Conservation (phyloP, 371 early-diverging fungal genomes). For the Mucor lusitanicus region DNA sequence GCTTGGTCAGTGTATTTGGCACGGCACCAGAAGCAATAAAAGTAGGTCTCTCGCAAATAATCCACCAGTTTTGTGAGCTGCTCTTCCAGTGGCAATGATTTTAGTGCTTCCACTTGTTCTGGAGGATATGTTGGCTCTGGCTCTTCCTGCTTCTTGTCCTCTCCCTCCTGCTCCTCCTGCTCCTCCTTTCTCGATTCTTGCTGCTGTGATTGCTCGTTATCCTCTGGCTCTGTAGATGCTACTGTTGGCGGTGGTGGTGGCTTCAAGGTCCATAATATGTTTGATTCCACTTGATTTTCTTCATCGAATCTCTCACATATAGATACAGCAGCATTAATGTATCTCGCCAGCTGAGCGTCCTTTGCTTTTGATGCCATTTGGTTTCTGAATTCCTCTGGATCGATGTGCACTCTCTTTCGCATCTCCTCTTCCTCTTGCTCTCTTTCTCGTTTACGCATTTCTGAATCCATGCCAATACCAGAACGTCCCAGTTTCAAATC, state of each 20-base stretch:
- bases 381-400: slow-evolving; percentile 40
- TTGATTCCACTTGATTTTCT: slow-evolving; percentile 24
- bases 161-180: not conserved
- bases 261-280: slow-evolving; percentile 29
- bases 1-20: slow-evolving; percentile 47
- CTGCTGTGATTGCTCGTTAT: slow-evolving; percentile 8
- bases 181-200: slow-evolving; percentile 2
- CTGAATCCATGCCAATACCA: slow-evolving; percentile 52
- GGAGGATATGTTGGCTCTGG: slow-evolving; percentile 24
- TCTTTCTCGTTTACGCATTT: slow-evolving; percentile 30
- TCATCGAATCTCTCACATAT: slow-evolving; percentile 49
- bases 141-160: slow-evolving; percentile 12
- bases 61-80: slow-evolving; percentile 44
- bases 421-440: slow-evolving; percentile 40
- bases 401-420: slow-evolving; percentile 27
- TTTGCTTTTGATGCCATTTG: slow-evolving; percentile 35
- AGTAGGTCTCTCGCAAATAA: slow-evolving; percentile 54
- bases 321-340: slow-evolving; percentile 37
- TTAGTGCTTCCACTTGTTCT: slow-evolving; percentile 32
- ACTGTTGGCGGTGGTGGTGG: slow-evolving; percentile 15
- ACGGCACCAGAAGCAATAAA: slow-evolving; percentile 73
- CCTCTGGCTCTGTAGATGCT: not conserved
- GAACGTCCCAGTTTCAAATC: slow-evolving; percentile 48
- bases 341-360: slow-evolving; percentile 28
- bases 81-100: slow-evolving; percentile 28